Evolutionary conservation across 495 filamentous ascomycete genomes (phyloP), one percentile per base, ranked within the genome.

Genomic region (Penicillium waksmanii): DNA sequence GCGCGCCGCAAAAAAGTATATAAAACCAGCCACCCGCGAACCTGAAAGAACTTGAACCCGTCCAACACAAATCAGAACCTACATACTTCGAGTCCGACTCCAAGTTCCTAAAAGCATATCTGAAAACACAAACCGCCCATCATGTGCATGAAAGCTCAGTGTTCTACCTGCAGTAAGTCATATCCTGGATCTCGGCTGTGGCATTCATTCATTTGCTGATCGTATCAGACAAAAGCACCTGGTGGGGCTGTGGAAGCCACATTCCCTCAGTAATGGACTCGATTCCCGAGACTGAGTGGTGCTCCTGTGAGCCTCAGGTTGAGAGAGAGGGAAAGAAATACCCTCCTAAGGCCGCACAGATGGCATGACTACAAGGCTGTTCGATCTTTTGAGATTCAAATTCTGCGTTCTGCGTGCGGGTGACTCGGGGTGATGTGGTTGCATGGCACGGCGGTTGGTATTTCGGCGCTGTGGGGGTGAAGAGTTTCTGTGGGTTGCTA

Each of bases 191-290:
- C 9, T 17, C n/a, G 27, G 17, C 13, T 17, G 12, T 21, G 44
- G 25, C 27, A 2, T 40, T 1, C 17, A 3, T 11, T 36, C 18
- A 49, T 49, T 17, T 12, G 19, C 59, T 64, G 51, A 68, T 57
- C 38, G 51, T 27, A 1, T 40, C 55, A 91, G 89, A 82, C 54
- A 88, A 90, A 60, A 70, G 74, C 55, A 84, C 87, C 50, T 93
- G 89, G 89, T 80, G 73, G 62, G 89, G 89, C 56, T 93, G 90
- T 74, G 89, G 89, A 43, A 70, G 40, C 27, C 89, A 93, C 65
- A 80, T 93, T 49, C 80, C 87, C 15, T 71, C 63, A 2, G 88
- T 91, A 11, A 84, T 93, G 77, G 88, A 89, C 66, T 52, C 67
- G 0, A 70, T 91, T 23, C 81, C 87, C 3, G 73, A 79, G 33